A percentile compares a stretch with the other conserved stretches of the same genome.
phyloP scores from a whole-genome alignment of 306 rosid species.

The Corylus heterophylla region DNA sequence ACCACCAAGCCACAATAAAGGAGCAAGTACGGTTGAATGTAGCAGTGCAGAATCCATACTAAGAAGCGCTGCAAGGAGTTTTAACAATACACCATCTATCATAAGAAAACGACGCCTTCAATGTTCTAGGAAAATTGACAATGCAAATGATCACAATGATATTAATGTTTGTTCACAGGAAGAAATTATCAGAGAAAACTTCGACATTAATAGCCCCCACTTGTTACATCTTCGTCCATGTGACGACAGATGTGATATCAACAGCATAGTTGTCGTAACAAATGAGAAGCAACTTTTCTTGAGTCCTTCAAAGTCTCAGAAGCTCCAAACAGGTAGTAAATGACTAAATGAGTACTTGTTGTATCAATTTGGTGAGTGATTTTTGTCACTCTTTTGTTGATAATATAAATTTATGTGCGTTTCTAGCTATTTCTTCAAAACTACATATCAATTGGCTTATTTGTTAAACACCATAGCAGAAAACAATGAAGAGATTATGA shows the following conservation, averaged over 20 bases:
- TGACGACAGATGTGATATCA: neutral
- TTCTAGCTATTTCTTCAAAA: no score
- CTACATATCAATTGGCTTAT: no score
- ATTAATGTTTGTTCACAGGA: neutral
- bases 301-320: neutral
- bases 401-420: no score
- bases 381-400: neutral
- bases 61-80: slow-evolving; percentile 27
- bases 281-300: neutral
- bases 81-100: slow-evolving; percentile 37
- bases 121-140: neutral
- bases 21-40: neutral
- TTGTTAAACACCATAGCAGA: no score
- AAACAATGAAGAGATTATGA: no score
- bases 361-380: neutral
- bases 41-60: slow-evolving; percentile 14
- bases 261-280: neutral
- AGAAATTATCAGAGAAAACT: neutral
- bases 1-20: slow-evolving; percentile 10
- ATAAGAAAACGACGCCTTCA: slow-evolving; percentile 25
- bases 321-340: neutral
- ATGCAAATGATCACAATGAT: neutral
- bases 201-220: neutral
- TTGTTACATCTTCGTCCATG: neutral
- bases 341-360: neutral